Conservation (phyloP, 352 stramenopile species). For the Peronospora belbahrii region DNA sequence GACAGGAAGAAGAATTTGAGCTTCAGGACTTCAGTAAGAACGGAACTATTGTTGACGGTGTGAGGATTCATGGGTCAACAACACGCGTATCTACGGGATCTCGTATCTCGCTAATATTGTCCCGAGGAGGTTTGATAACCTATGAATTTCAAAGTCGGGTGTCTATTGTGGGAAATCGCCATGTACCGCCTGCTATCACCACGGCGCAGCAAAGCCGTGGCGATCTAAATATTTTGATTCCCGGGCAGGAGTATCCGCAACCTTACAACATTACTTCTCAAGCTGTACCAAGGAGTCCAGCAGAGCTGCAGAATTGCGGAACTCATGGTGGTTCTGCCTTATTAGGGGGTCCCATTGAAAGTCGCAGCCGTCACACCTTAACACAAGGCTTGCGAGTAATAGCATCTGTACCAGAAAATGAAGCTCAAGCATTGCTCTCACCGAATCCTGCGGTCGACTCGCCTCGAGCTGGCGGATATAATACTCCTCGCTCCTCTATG, state of each 20-base stretch:
- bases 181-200: conserved; percentile 45
- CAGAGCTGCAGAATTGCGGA: conserved; percentile 78
- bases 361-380: conserved; percentile 29
- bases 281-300: conserved; percentile 51
- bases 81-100: conserved; percentile 61
- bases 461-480: conserved; percentile 65
- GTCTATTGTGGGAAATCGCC: conserved; percentile 2
- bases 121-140: conserved; percentile 69
- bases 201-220: conserved; percentile 33
- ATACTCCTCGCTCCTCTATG: conserved; percentile 61
- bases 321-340: conserved; percentile 21
- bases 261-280: conserved; percentile 29
- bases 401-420: conserved; percentile 72
- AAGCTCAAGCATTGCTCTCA: conserved; percentile 76
- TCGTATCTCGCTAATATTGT: conserved; percentile 81
- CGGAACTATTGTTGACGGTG: conserved; percentile 84
- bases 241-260: conserved; percentile 70
- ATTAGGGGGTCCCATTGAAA: conserved; percentile 14
- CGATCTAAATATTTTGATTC: conserved; percentile 40
- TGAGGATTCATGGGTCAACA: conserved; percentile 73
- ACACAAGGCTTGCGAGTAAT: conserved; percentile 73
- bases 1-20: conserved; percentile 58
- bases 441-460: conserved; percentile 84
- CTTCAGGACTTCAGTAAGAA: conserved; percentile 88
- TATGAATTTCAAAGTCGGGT: conserved; percentile 80